phyloP scores from a whole-genome alignment of 1,284 basidiomycete genomes.

The Malassezia equina region DNA sequence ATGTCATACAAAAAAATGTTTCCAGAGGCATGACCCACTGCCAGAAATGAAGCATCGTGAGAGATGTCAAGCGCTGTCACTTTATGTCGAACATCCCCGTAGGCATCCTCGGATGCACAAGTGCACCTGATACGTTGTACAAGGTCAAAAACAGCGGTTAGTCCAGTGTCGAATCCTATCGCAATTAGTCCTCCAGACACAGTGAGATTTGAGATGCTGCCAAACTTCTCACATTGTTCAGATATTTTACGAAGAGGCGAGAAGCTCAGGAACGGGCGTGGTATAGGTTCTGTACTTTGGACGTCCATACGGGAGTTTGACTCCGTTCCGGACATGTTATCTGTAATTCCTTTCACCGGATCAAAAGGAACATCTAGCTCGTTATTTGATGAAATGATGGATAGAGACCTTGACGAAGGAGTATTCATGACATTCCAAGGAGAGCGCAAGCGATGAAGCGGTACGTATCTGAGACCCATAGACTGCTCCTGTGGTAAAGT shows the following conservation, averaged over 20 bases:
- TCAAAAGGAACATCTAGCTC: neutral
- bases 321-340: neutral
- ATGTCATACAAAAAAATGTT: conserved; percentile 80
- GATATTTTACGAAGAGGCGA: conserved; percentile 4
- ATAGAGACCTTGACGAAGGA: neutral
- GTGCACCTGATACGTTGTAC: conserved; percentile 64
- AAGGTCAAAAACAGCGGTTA: conserved; percentile 76
- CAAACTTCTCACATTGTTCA: neutral
- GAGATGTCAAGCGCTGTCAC: conserved; percentile 84
- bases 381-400: neutral
- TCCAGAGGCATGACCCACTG: conserved; percentile 74
- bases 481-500: neutral
- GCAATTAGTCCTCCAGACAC: conserved; percentile 80
- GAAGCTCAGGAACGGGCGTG: conserved; percentile 11
- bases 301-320: neutral
- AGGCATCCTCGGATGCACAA: conserved; percentile 52
- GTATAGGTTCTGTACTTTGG: conserved; percentile 2
- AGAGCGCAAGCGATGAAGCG: conserved; percentile 9
- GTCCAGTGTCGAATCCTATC: conserved; percentile 71
- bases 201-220: conserved; percentile 45
- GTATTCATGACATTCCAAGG: neutral
- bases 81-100: conserved; percentile 41
- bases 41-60: conserved; percentile 84
- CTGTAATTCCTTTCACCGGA: neutral
- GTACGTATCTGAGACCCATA: neutral